Conservation (phyloP, 805 yeast species). For the Pachysolen tannophilus region DNA sequence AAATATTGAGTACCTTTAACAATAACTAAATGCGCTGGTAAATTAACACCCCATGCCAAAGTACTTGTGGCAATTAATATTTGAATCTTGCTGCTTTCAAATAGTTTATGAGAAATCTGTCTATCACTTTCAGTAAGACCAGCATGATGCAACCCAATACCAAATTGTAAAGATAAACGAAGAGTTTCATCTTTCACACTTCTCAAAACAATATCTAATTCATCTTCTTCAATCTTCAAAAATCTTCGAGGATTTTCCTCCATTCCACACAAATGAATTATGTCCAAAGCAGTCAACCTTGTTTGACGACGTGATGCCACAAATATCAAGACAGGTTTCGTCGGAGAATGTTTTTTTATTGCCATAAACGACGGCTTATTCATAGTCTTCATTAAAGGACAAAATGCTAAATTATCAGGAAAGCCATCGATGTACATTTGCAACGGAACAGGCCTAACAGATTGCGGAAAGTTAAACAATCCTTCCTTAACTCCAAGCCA, state of each 20-base stretch:
- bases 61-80: conserved; percentile 75
- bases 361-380: conserved; percentile 90
- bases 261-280: conserved; percentile 72
- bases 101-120: conserved; percentile 59
- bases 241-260: conserved; percentile 72
- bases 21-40: conserved; percentile 73
- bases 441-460: conserved; percentile 79
- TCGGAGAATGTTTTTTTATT: conserved; percentile 83
- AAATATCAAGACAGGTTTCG: conserved; percentile 75
- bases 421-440: conserved; percentile 86
- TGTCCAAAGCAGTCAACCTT: conserved; percentile 68
- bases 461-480: conserved; percentile 69
- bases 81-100: conserved; percentile 63
- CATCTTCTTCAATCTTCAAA: conserved; percentile 55
- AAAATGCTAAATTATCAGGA: conserved; percentile 73
- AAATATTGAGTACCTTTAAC: conserved; percentile 70
- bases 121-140: conserved; percentile 72
- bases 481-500: conserved; percentile 76
- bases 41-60: conserved; percentile 80
- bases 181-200: conserved; percentile 79
- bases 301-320: conserved; percentile 84
- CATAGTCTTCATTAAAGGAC: conserved; percentile 82
- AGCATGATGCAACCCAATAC: conserved; percentile 78
- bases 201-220: conserved; percentile 39
- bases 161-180: conserved; percentile 64